Base-by-base conservation (phyloP, 1,284 basidiomycete species). In the Rhodotorula sp. region DNA sequence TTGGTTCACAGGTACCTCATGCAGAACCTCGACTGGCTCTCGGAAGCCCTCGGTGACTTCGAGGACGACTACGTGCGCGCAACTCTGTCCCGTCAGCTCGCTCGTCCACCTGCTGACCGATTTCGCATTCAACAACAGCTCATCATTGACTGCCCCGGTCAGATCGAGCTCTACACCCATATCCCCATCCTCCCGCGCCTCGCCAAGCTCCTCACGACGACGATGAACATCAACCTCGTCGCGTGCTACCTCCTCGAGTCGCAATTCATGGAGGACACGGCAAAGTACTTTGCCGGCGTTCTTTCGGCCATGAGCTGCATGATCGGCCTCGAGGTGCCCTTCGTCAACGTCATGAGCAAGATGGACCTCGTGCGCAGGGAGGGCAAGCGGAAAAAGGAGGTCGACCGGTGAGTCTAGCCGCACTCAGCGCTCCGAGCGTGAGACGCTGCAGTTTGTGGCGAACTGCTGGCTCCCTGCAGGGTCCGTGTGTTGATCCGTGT, bases 261-360 rank as follows among this genome's bases (percentile, higher is more conserved):
- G 1, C 97, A 99, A 78, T 97, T 97, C 82, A 97, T 97, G 91
- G 94, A 97, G 82, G 97, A 99, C 83, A 91, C 91, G 79, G 91
- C 94, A 80, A 99, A 99, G 80, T 99, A 95, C 83, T 99, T 99
- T 79, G 93, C 94, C 68, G 97, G 97, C n/a, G 95, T 98, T 1
- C 85, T 99, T 68, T 92, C 91, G 65, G 97, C 97, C 34, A 98
- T 99, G 94, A 95, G 92, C 59, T 93, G 95, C 58, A 99, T 99
- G 97, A 91, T 99, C 66, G 94, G 95, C 77, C 87, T 99, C 44
- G 96, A 98, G 79, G 88, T 97, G 54, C 92, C 94, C 0, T 97
- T 94, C 90, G 89, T 99, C 74, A 99, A 99, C 77, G 84, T 99
- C 80, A 93, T 99, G 90, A 96, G 92, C 67, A 99, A 99, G 83